Conservation (phyloP, 768 basidiomycete species). For the Lanmaoa rubissima region DNA sequence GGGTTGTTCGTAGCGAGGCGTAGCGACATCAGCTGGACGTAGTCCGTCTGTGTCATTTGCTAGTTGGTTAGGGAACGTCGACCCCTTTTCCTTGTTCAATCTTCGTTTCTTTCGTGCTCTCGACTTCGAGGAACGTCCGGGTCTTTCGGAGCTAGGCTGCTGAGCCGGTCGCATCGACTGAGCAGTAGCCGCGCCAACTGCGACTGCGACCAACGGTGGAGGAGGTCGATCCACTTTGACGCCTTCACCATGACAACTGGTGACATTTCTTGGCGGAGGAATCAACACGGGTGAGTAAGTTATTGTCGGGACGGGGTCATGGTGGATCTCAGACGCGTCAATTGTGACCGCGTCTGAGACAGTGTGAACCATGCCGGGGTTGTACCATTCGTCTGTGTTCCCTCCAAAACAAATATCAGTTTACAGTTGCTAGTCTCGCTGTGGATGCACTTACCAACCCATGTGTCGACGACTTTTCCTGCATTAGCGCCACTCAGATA, state of each 20-base stretch:
- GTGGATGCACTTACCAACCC: constrained; percentile 34
- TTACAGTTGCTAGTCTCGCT: background rate
- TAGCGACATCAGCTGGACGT: background rate
- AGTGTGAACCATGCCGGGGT: constrained; percentile 10
- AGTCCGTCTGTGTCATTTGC: background rate
- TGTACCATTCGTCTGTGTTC: constrained; percentile 28
- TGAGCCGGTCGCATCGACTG: constrained; percentile 1
- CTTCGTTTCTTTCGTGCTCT: constrained; percentile 19
- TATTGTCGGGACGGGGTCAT: background rate
- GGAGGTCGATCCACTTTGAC: background rate
- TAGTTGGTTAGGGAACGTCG: background rate
- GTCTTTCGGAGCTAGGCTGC: background rate
- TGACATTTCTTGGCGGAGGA: background rate
- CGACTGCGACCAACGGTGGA: background rate
- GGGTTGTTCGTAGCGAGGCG: constrained; percentile 3
- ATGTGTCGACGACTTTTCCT: constrained; percentile 39
- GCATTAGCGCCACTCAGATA: constrained; percentile 31
- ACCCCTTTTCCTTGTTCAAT: constrained; percentile 6
- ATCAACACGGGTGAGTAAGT: background rate
- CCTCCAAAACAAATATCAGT: constrained; percentile 1
- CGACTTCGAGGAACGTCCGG: background rate
- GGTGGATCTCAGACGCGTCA: constrained; percentile 3
- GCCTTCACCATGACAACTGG: background rate
- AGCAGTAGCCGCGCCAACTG: background rate
- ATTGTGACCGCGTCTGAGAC: constrained; percentile 12